Conservation (phyloP, 2,329 filamentous ascomycete genomes). For the Mycosphaerelloides madeirae region DNA sequence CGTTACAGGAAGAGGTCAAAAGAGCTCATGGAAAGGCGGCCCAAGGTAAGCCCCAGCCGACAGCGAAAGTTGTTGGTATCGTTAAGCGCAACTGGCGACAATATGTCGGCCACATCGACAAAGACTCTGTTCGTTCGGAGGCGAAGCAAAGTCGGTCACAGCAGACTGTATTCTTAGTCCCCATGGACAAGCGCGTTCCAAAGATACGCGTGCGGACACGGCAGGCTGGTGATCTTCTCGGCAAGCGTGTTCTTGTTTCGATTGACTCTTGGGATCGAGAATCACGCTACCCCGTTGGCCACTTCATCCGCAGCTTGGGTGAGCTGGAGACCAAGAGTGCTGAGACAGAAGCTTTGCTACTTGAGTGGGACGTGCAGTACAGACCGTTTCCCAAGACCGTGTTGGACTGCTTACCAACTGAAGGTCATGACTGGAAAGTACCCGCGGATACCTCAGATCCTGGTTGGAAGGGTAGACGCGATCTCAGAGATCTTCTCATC, state of each 20-base stretch:
- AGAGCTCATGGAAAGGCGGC: slow-evolving; percentile 70
- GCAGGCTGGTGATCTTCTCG: slow-evolving; percentile 81
- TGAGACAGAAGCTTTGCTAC: slow-evolving; percentile 86
- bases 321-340: slow-evolving; percentile 96
- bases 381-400: slow-evolving; percentile 94
- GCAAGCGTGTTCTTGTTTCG: slow-evolving; percentile 85
- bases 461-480: slow-evolving; percentile 79
- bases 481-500: slow-evolving; percentile 79
- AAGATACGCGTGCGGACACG: slow-evolving; percentile 92
- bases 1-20: slow-evolving; percentile 86
- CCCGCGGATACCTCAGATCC: slow-evolving; percentile 73
- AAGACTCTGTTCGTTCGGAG: slow-evolving; percentile 70
- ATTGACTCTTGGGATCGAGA: slow-evolving; percentile 96
- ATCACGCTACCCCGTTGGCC: slow-evolving; percentile 84
- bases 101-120: slow-evolving; percentile 93
- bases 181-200: slow-evolving; percentile 96
- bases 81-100: slow-evolving; percentile 97
- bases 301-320: slow-evolving; percentile 88
- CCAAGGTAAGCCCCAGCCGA: slow-evolving; percentile 80
- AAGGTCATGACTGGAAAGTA: slow-evolving; percentile 93
- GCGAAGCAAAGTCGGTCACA: slow-evolving; percentile 75
- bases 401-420: slow-evolving; percentile 81
- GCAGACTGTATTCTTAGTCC: slow-evolving; percentile 89
- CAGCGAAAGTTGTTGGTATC: slow-evolving; percentile 84
- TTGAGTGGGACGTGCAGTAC: slow-evolving; percentile 98